Evolutionary conservation across 1,284 basidiomycete species (phyloP).

Genomic region (Austropuccinia psidii): DNA sequence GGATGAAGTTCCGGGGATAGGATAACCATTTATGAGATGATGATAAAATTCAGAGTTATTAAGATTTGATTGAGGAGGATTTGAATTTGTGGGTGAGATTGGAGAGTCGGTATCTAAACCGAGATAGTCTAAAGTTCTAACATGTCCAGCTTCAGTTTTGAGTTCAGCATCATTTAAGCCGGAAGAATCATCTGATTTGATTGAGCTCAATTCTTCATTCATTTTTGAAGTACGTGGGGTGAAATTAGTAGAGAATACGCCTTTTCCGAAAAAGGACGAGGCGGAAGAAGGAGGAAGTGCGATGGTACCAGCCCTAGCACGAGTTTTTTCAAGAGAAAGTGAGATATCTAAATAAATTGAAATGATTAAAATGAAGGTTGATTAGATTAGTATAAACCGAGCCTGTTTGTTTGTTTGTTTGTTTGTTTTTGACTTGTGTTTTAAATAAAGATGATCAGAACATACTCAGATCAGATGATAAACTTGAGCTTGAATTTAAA

Average conservation of each 20-base stretch:
- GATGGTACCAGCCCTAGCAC: slow-evolving; percentile 30
- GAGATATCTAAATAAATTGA: neutral
- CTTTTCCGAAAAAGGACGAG: slow-evolving; percentile 31
- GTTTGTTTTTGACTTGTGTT: too few species aligned
- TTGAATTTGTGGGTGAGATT: slow-evolving; percentile 7
- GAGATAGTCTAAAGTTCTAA: slow-evolving; percentile 87
- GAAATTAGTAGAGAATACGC: slow-evolving; percentile 30
- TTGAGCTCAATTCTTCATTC: slow-evolving; percentile 32
- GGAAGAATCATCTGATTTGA: slow-evolving; percentile 21
- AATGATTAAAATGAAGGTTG: neutral
- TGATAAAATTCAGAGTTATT: slow-evolving; percentile 11
- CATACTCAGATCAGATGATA: too few species aligned
- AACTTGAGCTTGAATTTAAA: too few species aligned
- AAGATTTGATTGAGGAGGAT: slow-evolving; percentile 20
- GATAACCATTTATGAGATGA: slow-evolving; percentile 3
- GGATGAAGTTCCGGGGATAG: neutral
- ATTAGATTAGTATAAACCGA: too few species aligned
- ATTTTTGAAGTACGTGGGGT: slow-evolving; percentile 22
- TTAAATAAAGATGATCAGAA: too few species aligned
- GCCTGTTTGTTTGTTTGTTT: too few species aligned
- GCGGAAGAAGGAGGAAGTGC: slow-evolving; percentile 30
- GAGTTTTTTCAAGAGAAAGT: slow-evolving; percentile 25
- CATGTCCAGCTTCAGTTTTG: slow-evolving; percentile 66
- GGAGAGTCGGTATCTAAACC: slow-evolving; percentile 65
- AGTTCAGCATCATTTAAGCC: slow-evolving; percentile 45